Evolutionary conservation across 768 basidiomycete genomes (phyloP).

Genomic region (Psilocybe sp.): DNA sequence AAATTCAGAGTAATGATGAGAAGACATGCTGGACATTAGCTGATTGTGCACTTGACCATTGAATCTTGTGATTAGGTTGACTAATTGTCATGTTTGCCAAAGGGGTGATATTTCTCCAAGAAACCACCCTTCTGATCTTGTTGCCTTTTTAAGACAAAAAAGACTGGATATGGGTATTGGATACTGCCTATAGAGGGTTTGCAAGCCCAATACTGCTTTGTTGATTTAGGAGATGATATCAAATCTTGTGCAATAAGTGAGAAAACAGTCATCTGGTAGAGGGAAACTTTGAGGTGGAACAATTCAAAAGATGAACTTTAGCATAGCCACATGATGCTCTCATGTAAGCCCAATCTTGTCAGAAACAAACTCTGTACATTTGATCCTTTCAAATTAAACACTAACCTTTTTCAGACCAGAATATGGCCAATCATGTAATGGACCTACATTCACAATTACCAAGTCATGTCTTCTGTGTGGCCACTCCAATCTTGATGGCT

Average conservation of each 20-base stretch:
- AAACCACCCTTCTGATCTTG: constrained; percentile 7
- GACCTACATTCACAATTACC: constrained; percentile 16
- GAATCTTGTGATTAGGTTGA: constrained; percentile 25
- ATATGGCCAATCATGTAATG: constrained; percentile 10
- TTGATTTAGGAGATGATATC: constrained; percentile 18
- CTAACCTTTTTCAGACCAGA: constrained; percentile 19
- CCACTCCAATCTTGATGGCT: constrained; percentile 16
- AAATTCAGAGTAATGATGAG: constrained; percentile 17
- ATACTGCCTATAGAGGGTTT: constrained; percentile 5
- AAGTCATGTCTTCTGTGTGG: constrained; percentile 17
- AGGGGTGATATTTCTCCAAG: constrained; percentile 28
- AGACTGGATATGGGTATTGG: constrained; percentile 20
- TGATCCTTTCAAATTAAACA: too few species aligned
- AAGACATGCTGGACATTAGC: constrained; percentile 20
- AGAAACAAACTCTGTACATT: not conserved
- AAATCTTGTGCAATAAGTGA: constrained; percentile 24
- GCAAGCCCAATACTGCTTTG: not conserved
- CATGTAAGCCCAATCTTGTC: too few species aligned
- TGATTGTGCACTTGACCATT: constrained; percentile 18
- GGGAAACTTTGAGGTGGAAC: not conserved
- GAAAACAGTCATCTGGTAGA: constrained; percentile 9
- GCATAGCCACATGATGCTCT: constrained; percentile 14
- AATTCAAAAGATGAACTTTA: constrained; percentile 8
- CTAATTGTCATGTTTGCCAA: constrained; percentile 14
- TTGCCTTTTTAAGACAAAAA: constrained; percentile 18